phyloP scores from a whole-genome alignment of 2,329 filamentous ascomycete genomes.

The Xylaria sp. region DNA sequence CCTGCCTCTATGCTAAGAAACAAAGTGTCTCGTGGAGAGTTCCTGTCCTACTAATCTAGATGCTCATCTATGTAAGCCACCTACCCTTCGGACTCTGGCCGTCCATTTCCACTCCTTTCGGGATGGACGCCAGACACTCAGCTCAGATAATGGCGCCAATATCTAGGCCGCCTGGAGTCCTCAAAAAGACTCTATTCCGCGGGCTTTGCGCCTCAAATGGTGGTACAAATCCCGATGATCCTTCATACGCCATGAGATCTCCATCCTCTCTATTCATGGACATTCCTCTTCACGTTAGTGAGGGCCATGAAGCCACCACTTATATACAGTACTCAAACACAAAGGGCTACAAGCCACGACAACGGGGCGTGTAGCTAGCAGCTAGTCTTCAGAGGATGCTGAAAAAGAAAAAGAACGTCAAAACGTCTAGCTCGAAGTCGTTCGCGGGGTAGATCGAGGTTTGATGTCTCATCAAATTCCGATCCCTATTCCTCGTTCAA shows the following conservation, averaged over 20 bases:
- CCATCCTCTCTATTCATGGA: slow-evolving; percentile 1
- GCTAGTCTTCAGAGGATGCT: neutral
- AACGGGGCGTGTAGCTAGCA: slow-evolving; percentile 3
- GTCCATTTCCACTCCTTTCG: slow-evolving; percentile 5
- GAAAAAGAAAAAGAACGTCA: neutral
- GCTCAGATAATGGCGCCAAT: slow-evolving; percentile 8
- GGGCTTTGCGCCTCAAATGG: slow-evolving; percentile 4
- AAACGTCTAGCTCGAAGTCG: slow-evolving; percentile 1
- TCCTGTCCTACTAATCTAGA: slow-evolving; percentile 17
- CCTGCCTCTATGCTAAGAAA: slow-evolving; percentile 27
- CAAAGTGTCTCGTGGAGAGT: slow-evolving; percentile 14
- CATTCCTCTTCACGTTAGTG: slow-evolving; percentile 12
- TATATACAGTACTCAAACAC: slow-evolving; percentile 34
- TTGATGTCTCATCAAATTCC: neutral
- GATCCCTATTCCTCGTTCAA: slow-evolving; percentile 29
- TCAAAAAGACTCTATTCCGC: slow-evolving; percentile 6
- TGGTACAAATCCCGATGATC: slow-evolving; percentile 5
- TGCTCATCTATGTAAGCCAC: slow-evolving; percentile 30
- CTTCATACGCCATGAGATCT: slow-evolving; percentile 22
- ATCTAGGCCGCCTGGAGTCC: neutral
- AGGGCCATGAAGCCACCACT: slow-evolving; percentile 11
- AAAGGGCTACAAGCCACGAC: slow-evolving; percentile 1
- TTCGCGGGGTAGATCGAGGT: neutral
- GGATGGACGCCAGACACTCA: slow-evolving; percentile 15
- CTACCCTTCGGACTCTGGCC: slow-evolving; percentile 9